These are phyloP conservation scores for Epichloe hybrida DNA, from an alignment of 2,329 filamentous ascomycete genomes.

Conservation along the genomic window DNA sequence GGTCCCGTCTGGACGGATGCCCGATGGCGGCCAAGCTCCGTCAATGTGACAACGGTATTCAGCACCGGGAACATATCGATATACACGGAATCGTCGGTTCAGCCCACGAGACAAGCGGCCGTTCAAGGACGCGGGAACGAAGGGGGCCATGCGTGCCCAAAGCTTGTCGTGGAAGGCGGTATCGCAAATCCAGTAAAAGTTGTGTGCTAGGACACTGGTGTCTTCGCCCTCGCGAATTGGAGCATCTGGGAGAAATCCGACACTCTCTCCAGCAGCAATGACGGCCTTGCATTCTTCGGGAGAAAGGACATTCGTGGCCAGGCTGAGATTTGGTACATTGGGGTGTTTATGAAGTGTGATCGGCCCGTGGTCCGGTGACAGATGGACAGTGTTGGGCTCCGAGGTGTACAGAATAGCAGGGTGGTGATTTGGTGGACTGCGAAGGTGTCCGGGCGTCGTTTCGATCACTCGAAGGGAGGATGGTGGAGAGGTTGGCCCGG, in stretches of 20 bases:
- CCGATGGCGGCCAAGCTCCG: constrained; percentile 60
- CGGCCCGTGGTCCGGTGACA: constrained; percentile 29
- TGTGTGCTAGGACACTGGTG: constrained; percentile 53
- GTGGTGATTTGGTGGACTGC: constrained; percentile 57
- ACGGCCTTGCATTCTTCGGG: constrained; percentile 50
- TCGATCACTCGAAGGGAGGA: constrained; percentile 42
- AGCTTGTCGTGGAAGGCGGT: constrained; percentile 46
- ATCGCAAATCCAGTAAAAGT: constrained; percentile 62
- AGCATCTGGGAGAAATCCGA: constrained; percentile 54
- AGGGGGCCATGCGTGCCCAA: constrained; percentile 47
- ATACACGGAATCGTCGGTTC: constrained; percentile 58
- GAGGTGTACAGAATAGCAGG: constrained; percentile 52
- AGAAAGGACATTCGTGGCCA: constrained; percentile 47
- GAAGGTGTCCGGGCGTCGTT: constrained; percentile 41
- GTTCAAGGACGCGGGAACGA: constrained; percentile 40
- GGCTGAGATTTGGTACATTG: constrained; percentile 44
- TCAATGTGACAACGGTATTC: constrained; percentile 61
- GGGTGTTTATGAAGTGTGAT: constrained; percentile 48
- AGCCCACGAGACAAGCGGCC: constrained; percentile 48
- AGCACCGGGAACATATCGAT: constrained; percentile 58
- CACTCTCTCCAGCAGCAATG: constrained; percentile 50
- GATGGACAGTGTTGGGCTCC: constrained; percentile 38
- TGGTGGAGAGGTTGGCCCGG: constrained; percentile 17
- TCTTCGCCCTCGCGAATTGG: constrained; percentile 53
- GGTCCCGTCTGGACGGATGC: constrained; percentile 40